These are phyloP conservation scores for Anthracocystis walkeri DNA, from an alignment of 1,284 basidiomycete species.

Conservation along the genomic window DNA sequence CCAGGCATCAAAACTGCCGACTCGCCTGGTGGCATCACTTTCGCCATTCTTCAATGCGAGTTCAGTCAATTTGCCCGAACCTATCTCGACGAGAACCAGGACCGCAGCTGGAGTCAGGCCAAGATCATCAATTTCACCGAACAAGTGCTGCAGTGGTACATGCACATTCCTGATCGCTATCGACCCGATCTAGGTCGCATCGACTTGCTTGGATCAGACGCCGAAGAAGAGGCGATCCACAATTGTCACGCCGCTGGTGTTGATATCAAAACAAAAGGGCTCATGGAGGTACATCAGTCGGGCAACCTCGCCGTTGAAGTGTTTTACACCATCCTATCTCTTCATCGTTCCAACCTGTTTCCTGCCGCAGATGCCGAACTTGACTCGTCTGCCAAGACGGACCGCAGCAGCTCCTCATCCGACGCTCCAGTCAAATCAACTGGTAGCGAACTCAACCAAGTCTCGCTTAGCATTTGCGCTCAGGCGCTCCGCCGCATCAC, in stretches of 20 bases:
- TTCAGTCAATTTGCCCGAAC: slow-evolving; percentile 32
- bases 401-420: background rate
- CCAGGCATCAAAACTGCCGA: slow-evolving; percentile 10
- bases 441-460: slow-evolving; percentile 19
- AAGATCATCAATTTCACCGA: slow-evolving; percentile 38
- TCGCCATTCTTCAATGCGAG: slow-evolving; percentile 42
- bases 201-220: slow-evolving; percentile 25
- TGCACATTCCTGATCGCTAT: slow-evolving; percentile 33
- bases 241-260: slow-evolving; percentile 37
- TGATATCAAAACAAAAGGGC: slow-evolving; percentile 42
- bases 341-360: slow-evolving; percentile 42
- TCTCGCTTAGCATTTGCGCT: slow-evolving; percentile 39
- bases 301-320: slow-evolving; percentile 43
- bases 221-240: slow-evolving; percentile 25
- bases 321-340: slow-evolving; percentile 35
- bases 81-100: slow-evolving; percentile 45
- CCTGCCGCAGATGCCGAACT: slow-evolving; percentile 2
- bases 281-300: slow-evolving; percentile 44
- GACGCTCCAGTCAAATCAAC: background rate
- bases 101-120: slow-evolving; percentile 37
- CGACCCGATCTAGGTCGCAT: slow-evolving; percentile 36
- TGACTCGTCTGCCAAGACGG: slow-evolving; percentile 4
- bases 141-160: slow-evolving; percentile 43
- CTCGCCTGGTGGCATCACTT: slow-evolving; percentile 11
- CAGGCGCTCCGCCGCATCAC: slow-evolving; percentile 40